Evolutionary conservation across 1,139 yeast genomes (phyloP), one percentile per base, ranked within the genome.

Genomic region (Yamadazyma taylorii): DNA sequence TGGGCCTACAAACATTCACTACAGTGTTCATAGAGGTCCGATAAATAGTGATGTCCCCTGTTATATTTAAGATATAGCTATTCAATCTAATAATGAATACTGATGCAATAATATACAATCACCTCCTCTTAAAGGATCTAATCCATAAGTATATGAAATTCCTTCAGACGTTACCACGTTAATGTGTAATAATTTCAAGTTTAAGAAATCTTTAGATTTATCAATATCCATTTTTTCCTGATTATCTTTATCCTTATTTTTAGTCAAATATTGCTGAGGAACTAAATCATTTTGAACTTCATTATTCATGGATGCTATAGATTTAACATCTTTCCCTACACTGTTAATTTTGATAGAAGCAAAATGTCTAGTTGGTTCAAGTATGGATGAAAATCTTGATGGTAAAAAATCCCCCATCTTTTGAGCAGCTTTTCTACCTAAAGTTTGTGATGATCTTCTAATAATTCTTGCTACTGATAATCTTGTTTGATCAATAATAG

Each of bases 281-380:
- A 67, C 65, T 24, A 61, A 44, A 42, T 66, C 72, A 28, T 61
- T 65, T 36, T 55, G 60, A n/a, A 72, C 43, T 33, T 69, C 77
- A 36, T 61, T 66, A 15, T 71, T 74, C 51, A 81, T 72, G 4
- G 78, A 77, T 2, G 84, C 85, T 26, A 80, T 78, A 4, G 83
- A 75, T 49, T 77, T 77, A n/a, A 77, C 75, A 39, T 81, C 85
- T 40, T 71, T 72, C n/a, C 66, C 64, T 13, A 75, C 65, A 2
- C 82, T 72, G 9, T 92, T 95, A 17, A 92, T 79, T 57, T 89
- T 90, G 50, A 92, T 70, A 17, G 89, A 88, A 0, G 98, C 97
- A 73, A 92, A 92, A 55, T 90, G 97, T 39, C 98, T 73, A 13
- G 88, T 84, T 7, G 97, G 96, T 56, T 90, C 97, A 51, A 92